phyloP scores from a whole-genome alignment of 1,284 basidiomycete genomes.

The Polyporus tsugae region DNA sequence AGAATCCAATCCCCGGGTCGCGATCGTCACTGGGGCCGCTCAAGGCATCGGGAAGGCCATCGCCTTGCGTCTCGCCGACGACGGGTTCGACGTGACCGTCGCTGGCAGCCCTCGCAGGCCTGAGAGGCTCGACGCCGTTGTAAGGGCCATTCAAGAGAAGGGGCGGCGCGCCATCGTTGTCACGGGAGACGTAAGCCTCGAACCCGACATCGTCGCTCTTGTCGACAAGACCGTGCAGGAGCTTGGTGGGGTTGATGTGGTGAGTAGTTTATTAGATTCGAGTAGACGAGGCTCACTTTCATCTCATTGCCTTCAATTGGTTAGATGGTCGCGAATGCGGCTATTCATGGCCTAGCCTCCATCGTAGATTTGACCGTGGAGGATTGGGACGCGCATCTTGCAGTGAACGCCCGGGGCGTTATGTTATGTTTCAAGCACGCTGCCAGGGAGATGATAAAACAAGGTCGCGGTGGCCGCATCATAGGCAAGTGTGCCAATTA shows the following conservation, averaged over 20 bases:
- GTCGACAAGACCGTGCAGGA: constrained; percentile 40
- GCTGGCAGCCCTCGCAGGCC: constrained; percentile 44
- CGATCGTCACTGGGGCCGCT: constrained; percentile 49
- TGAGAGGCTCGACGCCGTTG: constrained; percentile 39
- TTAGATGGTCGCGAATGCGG: constrained; percentile 43
- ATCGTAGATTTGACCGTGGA: constrained; percentile 33
- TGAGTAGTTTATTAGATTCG: constrained; percentile 14
- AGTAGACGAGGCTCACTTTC: background rate
- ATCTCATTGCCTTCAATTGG: background rate
- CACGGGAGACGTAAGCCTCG: constrained; percentile 46
- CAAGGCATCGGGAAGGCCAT: constrained; percentile 53
- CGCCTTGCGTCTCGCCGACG: constrained; percentile 49
- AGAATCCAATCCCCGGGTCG: constrained; percentile 30
- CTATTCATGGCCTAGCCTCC: constrained; percentile 30
- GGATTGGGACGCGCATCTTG: constrained; percentile 33
- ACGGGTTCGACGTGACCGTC: constrained; percentile 51
- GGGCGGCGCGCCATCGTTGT: constrained; percentile 36
- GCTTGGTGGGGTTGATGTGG: constrained; percentile 39
- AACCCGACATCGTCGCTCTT: constrained; percentile 47
- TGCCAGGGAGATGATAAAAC: constrained; percentile 39
- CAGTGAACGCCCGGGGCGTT: constrained; percentile 39
- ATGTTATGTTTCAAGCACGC: constrained; percentile 42
- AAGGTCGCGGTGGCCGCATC: constrained; percentile 40
- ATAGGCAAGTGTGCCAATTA: constrained; percentile 29
- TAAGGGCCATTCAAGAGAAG: constrained; percentile 40